These are phyloP conservation scores for Chrysoporthe cubensis DNA, from an alignment of 2,329 filamentous ascomycete species.

Conservation along the genomic window DNA sequence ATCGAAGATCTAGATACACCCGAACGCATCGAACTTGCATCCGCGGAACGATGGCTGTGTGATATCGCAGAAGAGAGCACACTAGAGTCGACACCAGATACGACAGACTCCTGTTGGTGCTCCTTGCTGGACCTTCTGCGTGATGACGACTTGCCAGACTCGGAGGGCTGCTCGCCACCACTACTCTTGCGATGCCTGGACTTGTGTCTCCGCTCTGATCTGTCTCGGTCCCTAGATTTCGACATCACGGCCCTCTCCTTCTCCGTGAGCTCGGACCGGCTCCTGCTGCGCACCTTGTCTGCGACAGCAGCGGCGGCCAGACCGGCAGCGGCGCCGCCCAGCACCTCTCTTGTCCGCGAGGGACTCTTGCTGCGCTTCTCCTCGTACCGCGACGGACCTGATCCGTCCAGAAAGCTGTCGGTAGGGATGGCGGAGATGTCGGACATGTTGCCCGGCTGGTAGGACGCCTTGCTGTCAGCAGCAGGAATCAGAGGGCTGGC, in stretches of 20 bases:
- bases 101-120: constrained; percentile 53
- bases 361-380: constrained; percentile 49
- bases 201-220: constrained; percentile 54
- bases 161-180: constrained; percentile 50
- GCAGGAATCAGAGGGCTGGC: constrained; percentile 70
- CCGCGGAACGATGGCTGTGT: constrained; percentile 59
- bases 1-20: constrained; percentile 69
- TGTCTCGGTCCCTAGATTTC: constrained; percentile 47
- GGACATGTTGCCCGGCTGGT: constrained; percentile 69
- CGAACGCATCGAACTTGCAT: constrained; percentile 57
- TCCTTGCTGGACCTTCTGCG: constrained; percentile 56
- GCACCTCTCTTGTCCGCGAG: constrained; percentile 43
- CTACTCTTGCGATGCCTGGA: constrained; percentile 56
- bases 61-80: constrained; percentile 57
- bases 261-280: constrained; percentile 47
- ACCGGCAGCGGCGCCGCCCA: constrained; percentile 44
- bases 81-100: constrained; percentile 59
- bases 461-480: constrained; percentile 60
- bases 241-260: constrained; percentile 34
- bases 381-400: constrained; percentile 44
- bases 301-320: constrained; percentile 43
- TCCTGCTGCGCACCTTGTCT: constrained; percentile 49
- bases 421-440: constrained; percentile 80
- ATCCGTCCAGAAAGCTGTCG: constrained; percentile 65
- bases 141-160: constrained; percentile 51